Conservation (phyloP, 495 filamentous ascomycete genomes). For the Aspergillus leporis region DNA sequence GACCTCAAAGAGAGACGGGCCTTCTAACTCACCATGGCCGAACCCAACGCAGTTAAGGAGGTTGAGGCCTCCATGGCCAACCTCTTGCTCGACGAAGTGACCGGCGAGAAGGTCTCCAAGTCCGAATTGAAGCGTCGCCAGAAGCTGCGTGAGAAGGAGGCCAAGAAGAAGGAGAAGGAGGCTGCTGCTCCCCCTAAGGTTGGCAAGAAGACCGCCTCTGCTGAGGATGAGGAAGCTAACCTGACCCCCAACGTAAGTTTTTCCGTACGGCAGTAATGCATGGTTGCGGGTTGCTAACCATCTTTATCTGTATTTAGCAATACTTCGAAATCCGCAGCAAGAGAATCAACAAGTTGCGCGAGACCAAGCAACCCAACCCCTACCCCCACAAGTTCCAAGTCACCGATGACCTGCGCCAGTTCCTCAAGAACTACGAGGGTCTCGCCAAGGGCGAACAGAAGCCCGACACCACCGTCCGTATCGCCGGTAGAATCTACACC, state of each 20-base stretch:
- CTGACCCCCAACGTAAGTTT: conserved; percentile 83
- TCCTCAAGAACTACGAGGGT: conserved; percentile 68
- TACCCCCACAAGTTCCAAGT: conserved; percentile 98
- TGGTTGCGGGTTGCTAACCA: conserved; percentile 17
- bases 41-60: conserved; percentile 52
- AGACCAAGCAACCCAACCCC: conserved; percentile 78
- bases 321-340: conserved; percentile 96
- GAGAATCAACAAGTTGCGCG: conserved; percentile 79
- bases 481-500: conserved; percentile 87
- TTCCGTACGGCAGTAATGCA: background rate
- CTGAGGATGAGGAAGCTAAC: conserved; percentile 69
- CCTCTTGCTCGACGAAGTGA: conserved; percentile 79
- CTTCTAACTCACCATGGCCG: conserved; percentile 39
- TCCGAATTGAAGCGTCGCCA: conserved; percentile 92
- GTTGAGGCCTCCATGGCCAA: conserved; percentile 67
- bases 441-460: conserved; percentile 84
- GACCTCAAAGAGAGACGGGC: background rate
- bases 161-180: conserved; percentile 84
- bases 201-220: conserved; percentile 64
- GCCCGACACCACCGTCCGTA: conserved; percentile 66
- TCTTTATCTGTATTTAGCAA: conserved; percentile 58
- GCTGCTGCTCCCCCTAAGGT: conserved; percentile 68
- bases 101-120: conserved; percentile 84
- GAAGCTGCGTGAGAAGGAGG: conserved; percentile 84
- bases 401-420: conserved; percentile 74